Evolutionary conservation across 2,329 filamentous ascomycete species (phyloP), one percentile per base, ranked within the genome.

Genomic region (Corynespora cassiicola): DNA sequence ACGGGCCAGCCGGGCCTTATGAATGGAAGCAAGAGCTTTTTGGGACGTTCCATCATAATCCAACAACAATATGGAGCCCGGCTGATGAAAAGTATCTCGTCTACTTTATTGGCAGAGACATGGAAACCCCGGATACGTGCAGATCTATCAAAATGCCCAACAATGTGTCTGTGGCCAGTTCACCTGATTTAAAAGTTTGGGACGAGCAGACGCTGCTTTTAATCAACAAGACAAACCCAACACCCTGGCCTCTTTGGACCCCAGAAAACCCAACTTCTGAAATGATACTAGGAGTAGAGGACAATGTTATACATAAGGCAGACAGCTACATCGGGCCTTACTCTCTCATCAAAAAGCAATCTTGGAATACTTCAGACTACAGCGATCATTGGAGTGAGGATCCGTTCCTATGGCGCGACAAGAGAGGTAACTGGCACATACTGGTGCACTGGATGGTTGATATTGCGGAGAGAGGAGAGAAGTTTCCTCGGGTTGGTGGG

Each of bases 21-120:
- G 31, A 43, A 4, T 77, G 67, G 36, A 68, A 61, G 0, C 63
- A 73, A 11, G 64, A 67, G 5, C 53, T 78, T 0, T 65, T 68
- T 2, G 56, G 62, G 2, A 69, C 68, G 2, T 78, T 78, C 26
- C 68, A 65, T 1, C 75, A 78, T 39, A 78, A 78, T 21, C 72
- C 73, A 1, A 71, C 70, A 0, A 63, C 70, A 0, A 50, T 76
- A 0, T 77, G 69, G 49, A 76, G 71, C 20, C 68, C 68, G 0
- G 69, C 66, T 0, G 74, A 78, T n/a, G 23, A 63, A 2, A 63
- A 61, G 14, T 78, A 74, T 26, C 50, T 78, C 0, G 45, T 78
- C 1, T 75, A 76, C 42, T 63, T 65, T 15, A 78, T 77, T 24
- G 75, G 75, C 4, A 61, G 56, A 31, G 54, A 66, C 28, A 44